Conservation (phyloP, 306 rosid species). For the Clitoria ternatea region DNA sequence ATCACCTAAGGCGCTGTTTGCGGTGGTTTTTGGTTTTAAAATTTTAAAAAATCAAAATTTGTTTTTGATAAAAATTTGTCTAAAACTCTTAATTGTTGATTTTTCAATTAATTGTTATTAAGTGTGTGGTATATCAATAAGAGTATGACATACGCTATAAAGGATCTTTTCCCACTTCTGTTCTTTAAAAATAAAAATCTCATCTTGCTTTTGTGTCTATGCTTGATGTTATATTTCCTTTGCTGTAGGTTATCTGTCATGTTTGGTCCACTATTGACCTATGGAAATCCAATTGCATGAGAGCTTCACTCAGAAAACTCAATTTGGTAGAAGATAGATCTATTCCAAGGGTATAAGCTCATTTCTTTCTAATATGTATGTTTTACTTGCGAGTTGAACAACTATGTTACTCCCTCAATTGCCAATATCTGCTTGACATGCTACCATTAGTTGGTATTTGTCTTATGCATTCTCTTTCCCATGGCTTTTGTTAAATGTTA, state of each 20-base stretch:
- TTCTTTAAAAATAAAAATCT: not conserved
- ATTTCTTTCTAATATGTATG: slow-evolving; percentile 32
- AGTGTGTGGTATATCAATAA: not conserved
- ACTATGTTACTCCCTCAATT: slow-evolving; percentile 6
- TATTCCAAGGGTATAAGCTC: slow-evolving; percentile 54
- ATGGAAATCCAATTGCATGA: slow-evolving; percentile 30
- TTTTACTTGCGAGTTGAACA: slow-evolving; percentile 16
- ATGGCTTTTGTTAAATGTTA: slow-evolving; percentile 16
- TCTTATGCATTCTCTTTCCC: slow-evolving; percentile 10
- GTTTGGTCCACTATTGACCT: slow-evolving; percentile 37
- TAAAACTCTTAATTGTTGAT: not conserved
- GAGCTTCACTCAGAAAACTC: slow-evolving; percentile 54
- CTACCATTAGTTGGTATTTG: not conserved
- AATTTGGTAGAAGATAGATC: slow-evolving; percentile 48
- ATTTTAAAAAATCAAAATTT: too few species aligned
- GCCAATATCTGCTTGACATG: slow-evolving; percentile 8
- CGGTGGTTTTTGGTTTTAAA: too few species aligned
- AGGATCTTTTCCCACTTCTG: not conserved
- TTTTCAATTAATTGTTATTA: not conserved
- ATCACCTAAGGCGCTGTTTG: too few species aligned
- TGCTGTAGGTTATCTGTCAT: slow-evolving; percentile 49
- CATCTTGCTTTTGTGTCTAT: not conserved
- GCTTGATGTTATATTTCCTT: slow-evolving; percentile 11
- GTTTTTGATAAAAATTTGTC: too few species aligned
- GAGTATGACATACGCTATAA: not conserved